Conservation (phyloP, 192 early-diverging fungal species). For the Podila clonocystis region DNA sequence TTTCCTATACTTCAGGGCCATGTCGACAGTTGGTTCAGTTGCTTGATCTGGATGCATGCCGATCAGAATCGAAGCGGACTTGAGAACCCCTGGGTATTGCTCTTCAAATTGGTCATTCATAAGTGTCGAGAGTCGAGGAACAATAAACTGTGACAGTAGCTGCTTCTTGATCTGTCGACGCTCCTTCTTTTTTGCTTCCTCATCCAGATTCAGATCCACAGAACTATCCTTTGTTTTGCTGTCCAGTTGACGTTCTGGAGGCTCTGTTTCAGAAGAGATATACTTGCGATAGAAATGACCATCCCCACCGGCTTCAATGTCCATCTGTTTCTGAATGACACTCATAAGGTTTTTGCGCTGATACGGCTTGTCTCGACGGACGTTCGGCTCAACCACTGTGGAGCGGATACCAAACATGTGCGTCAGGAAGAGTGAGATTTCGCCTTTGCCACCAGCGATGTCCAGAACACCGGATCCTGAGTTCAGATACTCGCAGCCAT, state of each 20-base stretch:
- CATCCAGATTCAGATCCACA: neutral
- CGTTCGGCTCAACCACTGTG: constrained; percentile 63
- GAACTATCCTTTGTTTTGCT: neutral
- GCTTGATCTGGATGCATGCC: constrained; percentile 70
- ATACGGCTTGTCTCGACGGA: constrained; percentile 38
- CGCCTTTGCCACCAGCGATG: constrained; percentile 67
- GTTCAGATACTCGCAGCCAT: constrained; percentile 45
- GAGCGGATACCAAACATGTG: constrained; percentile 55
- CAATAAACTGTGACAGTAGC: constrained; percentile 19
- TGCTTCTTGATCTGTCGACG: constrained; percentile 21
- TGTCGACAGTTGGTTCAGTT: constrained; percentile 65
- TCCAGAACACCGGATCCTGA: constrained; percentile 59
- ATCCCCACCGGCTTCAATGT: constrained; percentile 39
- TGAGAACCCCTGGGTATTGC: constrained; percentile 26
- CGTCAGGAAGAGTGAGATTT: constrained; percentile 58
- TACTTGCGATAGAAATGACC: constrained; percentile 8
- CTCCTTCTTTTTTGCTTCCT: constrained; percentile 11
- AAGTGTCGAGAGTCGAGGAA: constrained; percentile 35
- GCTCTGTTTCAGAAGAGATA: neutral
- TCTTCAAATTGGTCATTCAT: constrained; percentile 50
- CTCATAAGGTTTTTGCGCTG: constrained; percentile 31
- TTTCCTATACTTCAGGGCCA: constrained; percentile 54
- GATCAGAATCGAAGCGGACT: constrained; percentile 55
- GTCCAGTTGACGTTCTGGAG: too few species aligned
- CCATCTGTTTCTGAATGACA: constrained; percentile 34